Evolutionary conservation across 1,284 basidiomycete genomes (phyloP), one percentile per base, ranked within the genome.

Genomic region (Trametes hirsuta): DNA sequence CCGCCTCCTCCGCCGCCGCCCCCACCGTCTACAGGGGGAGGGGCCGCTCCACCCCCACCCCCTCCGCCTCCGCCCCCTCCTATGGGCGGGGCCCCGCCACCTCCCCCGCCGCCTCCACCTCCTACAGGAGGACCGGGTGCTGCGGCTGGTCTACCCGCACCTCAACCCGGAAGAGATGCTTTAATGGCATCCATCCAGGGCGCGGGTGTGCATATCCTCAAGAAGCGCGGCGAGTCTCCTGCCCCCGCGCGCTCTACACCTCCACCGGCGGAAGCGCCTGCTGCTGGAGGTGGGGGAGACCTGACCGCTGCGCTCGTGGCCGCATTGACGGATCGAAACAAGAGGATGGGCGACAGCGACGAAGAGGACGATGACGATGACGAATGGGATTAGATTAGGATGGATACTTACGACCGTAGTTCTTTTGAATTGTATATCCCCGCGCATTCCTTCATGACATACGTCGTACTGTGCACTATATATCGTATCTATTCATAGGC

Each of bases 291-390:
- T 11, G 80, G 77, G 18, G 80, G 79, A 4, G 85, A 89, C 70
- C 71, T 91, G 41, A 88, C 89, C 0, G 81, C 82, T 46, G 87
- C 86, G 36, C 74, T 91, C 47, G 88, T 88, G 5, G 83, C 84
- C 12, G 89, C 89, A 6, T 74, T 91, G 57, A 81, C 80, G 55
- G 86, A 91, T 71, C 80, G 95, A 68, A 98, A 95, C 75, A 94
- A 92, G 74, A 91, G 94, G 70, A 81, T 98, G 73, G 95, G 93
- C 4, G 94, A 95, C 66, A 93, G 87, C 66, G 94, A 95, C 67
- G 94, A 95, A 2, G 94, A 97, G 42, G 94, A 95, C 11, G 92
- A 93, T 6, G 92, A 92, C 39, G 92, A 94, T 45, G 92, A 93
- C 55, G 92, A 93, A 59, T 95, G 93, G 93, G 93, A 94, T 75